Conservation (phyloP, 1,284 basidiomycete genomes). For the Ustilago tritici region DNA sequence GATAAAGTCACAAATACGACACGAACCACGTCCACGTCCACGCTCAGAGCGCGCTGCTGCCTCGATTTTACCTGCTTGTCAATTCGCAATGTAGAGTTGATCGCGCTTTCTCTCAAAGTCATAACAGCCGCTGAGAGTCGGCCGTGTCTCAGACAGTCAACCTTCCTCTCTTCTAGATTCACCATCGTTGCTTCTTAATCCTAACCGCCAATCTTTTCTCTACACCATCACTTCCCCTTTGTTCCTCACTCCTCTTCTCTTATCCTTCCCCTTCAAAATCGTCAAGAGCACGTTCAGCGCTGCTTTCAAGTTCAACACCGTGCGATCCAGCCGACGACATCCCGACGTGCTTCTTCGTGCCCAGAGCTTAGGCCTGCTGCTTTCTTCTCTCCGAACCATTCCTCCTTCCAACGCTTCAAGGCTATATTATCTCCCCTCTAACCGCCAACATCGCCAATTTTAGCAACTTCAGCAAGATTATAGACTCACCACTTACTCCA, state of each 20-base stretch:
- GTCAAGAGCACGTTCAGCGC: constrained; percentile 4
- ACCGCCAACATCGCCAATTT: not conserved
- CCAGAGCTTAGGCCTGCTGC: constrained; percentile 3
- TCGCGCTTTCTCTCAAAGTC: constrained; percentile 3
- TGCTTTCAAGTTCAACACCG: constrained; percentile 1
- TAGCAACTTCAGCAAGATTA: not conserved
- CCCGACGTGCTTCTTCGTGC: constrained; percentile 1
- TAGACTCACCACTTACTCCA: not conserved
- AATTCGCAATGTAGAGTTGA: constrained; percentile 19
- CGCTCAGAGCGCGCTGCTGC: not conserved
- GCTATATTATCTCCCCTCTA: no score
- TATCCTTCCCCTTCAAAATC: not conserved
- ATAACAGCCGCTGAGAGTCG: constrained; percentile 23
- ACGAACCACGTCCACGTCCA: constrained; percentile 26
- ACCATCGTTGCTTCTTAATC: not conserved
- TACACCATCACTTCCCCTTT: not conserved
- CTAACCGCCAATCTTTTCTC: not conserved
- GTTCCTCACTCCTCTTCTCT: not conserved
- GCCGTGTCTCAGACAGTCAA: constrained; percentile 23
- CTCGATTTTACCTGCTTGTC: not conserved
- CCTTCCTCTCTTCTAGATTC: constrained; percentile 2
- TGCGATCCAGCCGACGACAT: not conserved
- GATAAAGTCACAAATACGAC: constrained; percentile 28
- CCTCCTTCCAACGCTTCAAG: not conserved
- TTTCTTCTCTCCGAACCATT: not conserved